phyloP scores from a whole-genome alignment of 768 basidiomycete species.

The Tephrocybe sp. region DNA sequence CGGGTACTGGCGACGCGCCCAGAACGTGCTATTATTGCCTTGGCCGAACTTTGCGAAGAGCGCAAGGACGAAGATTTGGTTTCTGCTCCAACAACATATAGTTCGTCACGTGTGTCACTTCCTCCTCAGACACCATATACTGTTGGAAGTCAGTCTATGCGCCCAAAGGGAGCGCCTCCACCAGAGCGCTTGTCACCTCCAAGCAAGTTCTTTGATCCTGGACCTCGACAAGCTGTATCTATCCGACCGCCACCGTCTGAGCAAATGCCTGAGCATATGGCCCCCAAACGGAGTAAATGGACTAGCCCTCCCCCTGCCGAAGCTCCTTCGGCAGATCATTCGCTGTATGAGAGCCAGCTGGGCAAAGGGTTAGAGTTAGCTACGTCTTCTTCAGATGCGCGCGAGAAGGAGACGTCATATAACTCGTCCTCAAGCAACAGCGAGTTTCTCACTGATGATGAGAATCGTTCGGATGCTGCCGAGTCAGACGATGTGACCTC shows the following conservation, averaged over 20 bases:
- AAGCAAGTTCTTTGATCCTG: slow-evolving; percentile 44
- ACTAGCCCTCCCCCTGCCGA: slow-evolving; percentile 82
- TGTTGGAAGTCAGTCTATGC: slow-evolving; percentile 58
- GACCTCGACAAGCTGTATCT: slow-evolving; percentile 28
- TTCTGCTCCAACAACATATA: slow-evolving; percentile 42
- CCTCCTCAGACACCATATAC: slow-evolving; percentile 74
- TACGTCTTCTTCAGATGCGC: slow-evolving; percentile 57
- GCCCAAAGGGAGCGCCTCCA: slow-evolving; percentile 39
- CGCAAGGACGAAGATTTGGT: slow-evolving; percentile 67
- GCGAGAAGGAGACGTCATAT: slow-evolving; percentile 46
- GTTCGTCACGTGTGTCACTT: slow-evolving; percentile 40
- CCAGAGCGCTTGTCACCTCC: slow-evolving; percentile 56
- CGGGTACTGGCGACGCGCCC: slow-evolving; percentile 79
- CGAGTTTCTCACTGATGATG: slow-evolving; percentile 67
- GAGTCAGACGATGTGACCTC: slow-evolving; percentile 73
- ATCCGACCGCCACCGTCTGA: slow-evolving; percentile 57
- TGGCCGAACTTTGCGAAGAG: slow-evolving; percentile 92
- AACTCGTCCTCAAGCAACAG: slow-evolving; percentile 61
- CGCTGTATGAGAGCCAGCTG: slow-evolving; percentile 64
- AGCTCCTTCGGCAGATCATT: slow-evolving; percentile 63
- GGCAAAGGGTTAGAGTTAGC: slow-evolving; percentile 66
- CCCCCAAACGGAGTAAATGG: slow-evolving; percentile 77
- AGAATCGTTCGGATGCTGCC: slow-evolving; percentile 51
- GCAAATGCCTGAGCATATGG: slow-evolving; percentile 87
- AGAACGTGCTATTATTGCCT: slow-evolving; percentile 74